Conservation (phyloP, 306 rosid species). For the Leucaena leucocephala region DNA sequence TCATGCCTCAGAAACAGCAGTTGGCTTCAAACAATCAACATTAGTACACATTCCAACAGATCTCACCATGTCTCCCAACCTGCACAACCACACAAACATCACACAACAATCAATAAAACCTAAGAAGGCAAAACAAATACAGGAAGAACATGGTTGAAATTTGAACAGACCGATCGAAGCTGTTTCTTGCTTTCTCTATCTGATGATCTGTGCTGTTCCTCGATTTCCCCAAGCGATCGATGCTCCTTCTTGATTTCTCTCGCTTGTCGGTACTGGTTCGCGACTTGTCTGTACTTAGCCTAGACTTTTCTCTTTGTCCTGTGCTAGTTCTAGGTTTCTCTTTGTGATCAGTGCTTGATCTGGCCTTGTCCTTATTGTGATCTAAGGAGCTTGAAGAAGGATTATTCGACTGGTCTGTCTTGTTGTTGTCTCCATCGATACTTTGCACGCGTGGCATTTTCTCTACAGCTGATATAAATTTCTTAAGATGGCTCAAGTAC, state of each 20-base stretch:
- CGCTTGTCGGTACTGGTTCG: conserved; percentile 49
- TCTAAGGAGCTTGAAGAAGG: conserved; percentile 34
- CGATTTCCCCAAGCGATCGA: conserved; percentile 46
- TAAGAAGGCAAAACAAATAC: neutral
- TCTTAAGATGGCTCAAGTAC: conserved; percentile 64
- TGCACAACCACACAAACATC: conserved; percentile 35
- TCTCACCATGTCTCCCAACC: conserved; percentile 76
- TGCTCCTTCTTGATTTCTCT: conserved; percentile 59
- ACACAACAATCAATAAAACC: conserved; percentile 11
- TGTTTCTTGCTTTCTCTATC: conserved; percentile 64
- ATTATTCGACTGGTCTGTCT: conserved; percentile 21
- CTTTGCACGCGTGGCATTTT: conserved; percentile 41
- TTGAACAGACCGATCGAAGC: conserved; percentile 63
- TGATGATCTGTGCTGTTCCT: conserved; percentile 62
- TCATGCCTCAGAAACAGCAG: conserved; percentile 53
- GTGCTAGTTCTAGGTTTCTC: conserved; percentile 51
- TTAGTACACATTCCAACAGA: conserved; percentile 66
- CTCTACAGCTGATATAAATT: conserved; percentile 61
- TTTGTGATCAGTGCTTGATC: conserved; percentile 45
- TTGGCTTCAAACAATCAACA: conserved; percentile 65
- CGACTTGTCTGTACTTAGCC: conserved; percentile 59
- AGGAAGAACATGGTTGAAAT: neutral
- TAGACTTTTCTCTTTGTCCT: conserved; percentile 50
- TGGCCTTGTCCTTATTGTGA: conserved; percentile 38
- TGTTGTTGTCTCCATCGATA: neutral